A percentile compares a stretch with the other conserved stretches of the same genome.
Conservation (phyloP, 108 stramenopile species). For the Nitzschia sp. region DNA sequence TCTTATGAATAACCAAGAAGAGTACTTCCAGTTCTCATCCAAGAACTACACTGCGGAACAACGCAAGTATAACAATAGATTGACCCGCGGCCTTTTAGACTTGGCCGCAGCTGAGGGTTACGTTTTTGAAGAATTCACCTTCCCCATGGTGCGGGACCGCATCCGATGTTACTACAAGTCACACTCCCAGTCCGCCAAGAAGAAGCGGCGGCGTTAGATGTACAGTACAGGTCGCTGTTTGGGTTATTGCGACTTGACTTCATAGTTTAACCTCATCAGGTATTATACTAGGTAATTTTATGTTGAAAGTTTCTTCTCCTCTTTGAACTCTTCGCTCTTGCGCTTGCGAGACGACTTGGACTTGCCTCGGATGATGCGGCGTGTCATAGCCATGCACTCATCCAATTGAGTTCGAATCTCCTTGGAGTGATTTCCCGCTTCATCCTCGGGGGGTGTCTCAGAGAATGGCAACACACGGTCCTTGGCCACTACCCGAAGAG, state of each 20-base stretch:
- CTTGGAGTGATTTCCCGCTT: slow-evolving; percentile 43
- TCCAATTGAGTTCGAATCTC: slow-evolving; percentile 55
- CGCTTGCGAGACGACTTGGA: slow-evolving; percentile 31
- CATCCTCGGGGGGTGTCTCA: slow-evolving; percentile 44
- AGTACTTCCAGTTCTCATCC: slow-evolving; percentile 58
- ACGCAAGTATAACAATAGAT: slow-evolving; percentile 77
- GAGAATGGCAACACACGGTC: slow-evolving; percentile 54
- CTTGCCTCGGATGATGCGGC: slow-evolving; percentile 56
- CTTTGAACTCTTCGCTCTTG: slow-evolving; percentile 18
- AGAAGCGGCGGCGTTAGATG: slow-evolving; percentile 25
- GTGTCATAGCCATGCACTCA: slow-evolving; percentile 70
- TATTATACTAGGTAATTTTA: background rate
- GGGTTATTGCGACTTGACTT: no score
- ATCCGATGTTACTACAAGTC: slow-evolving; percentile 74
- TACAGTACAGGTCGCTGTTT: background rate
- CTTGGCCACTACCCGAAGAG: slow-evolving; percentile 54
- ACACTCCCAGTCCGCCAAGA: slow-evolving; percentile 54
- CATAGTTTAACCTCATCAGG: no score
- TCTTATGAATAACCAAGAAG: slow-evolving; percentile 43
- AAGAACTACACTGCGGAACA: slow-evolving; percentile 83
- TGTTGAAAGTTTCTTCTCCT: slow-evolving; percentile 21
- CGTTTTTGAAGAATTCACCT: slow-evolving; percentile 73
- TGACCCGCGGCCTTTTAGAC: slow-evolving; percentile 75
- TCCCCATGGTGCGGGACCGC: slow-evolving; percentile 56
- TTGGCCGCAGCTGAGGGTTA: slow-evolving; percentile 67